Base-by-base conservation (phyloP, 2,329 filamentous ascomycete species). In the Rutstroemia sydowiana region DNA sequence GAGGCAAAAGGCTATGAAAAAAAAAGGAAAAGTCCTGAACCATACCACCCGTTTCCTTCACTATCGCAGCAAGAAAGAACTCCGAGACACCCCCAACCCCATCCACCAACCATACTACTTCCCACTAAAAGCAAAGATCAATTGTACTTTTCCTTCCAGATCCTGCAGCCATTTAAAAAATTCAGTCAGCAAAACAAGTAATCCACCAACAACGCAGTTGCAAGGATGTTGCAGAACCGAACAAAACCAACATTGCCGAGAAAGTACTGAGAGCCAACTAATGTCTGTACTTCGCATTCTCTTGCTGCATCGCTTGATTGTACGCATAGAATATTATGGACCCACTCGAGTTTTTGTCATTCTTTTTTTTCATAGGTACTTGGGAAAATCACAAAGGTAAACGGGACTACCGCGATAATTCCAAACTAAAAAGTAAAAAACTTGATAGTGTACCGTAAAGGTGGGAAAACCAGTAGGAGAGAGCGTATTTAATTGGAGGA, bases 61-160 rank as follows among this genome's bases (percentile, higher is more conserved):
- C 34, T 16, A 18, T 18, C 20, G 20, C 9, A 20, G 36, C 18
- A 39, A 39, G 36, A 18, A 39, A 39, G 36, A 39, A 39, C 36
- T 39, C 36, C 36, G 36, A 39, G 48, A 39, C 36, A 39, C 36
- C 36, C 11, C 8, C 11, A 39, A 16, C 36, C 36, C n/a, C n/a
- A 39, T 39, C 36, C 2, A n/a, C 34, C 34, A n/a, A 16, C 34
- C 34, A 37, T 37, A 14, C 11, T n/a, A 14, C 34, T 13, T 20
- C 36, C 36, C 16, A 20, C 36, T 39, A 9, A 39, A 39, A 39
- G 36, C 7, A 39, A 26, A 8, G 23, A 26, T 26, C 23, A 26
- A 63, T 78, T 78, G 72, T 97, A 96, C 72, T 97, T 97, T 57
- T 95, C 90, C 69, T 97, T 97, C 89, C 92, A 96, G 66, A 97